Percentiles rank a stretch among this genome's conserved stretches.
These are phyloP conservation scores for Phytophthora colocasiae DNA, from an alignment of 352 stramenopile genomes.

Conservation along the genomic window DNA sequence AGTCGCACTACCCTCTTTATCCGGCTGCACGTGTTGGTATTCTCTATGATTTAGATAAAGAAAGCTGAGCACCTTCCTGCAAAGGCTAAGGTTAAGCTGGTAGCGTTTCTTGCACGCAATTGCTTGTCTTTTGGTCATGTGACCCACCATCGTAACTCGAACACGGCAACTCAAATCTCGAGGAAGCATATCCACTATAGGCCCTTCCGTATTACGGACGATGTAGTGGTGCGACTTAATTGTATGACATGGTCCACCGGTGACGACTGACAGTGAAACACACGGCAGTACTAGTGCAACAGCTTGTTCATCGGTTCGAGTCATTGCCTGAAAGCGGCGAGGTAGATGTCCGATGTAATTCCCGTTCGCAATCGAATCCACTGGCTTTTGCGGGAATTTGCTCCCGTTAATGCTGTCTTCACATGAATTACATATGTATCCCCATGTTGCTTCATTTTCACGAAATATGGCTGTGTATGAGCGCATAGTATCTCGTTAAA, in stretches of 20 bases:
- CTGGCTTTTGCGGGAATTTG: too few species aligned
- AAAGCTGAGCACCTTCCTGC: neutral
- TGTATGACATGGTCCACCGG: conserved; percentile 5
- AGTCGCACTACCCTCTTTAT: neutral
- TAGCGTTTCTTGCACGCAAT: neutral
- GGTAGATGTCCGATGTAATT: conserved; percentile 13
- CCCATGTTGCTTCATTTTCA: too few species aligned
- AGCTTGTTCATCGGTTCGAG: conserved; percentile 6
- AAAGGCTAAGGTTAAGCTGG: neutral
- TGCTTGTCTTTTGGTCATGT: neutral
- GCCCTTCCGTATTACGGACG: neutral
- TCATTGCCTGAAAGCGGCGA: neutral
- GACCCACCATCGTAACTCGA: neutral
- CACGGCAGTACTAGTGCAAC: conserved; percentile 6
- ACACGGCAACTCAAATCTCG: neutral
- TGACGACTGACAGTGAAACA: conserved; percentile 14
- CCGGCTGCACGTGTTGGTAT: neutral
- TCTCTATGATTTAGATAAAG: neutral
- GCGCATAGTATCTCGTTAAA: too few species aligned
- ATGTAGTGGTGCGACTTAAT: conserved; percentile 8
- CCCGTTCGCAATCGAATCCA: conserved; percentile 1
- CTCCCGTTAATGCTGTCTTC: too few species aligned
- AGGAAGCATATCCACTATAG: neutral
- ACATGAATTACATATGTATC: too few species aligned
- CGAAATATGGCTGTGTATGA: too few species aligned